Evolutionary conservation across 192 early-diverging fungal species (phyloP).

Genomic region (Coemansia sp.): DNA sequence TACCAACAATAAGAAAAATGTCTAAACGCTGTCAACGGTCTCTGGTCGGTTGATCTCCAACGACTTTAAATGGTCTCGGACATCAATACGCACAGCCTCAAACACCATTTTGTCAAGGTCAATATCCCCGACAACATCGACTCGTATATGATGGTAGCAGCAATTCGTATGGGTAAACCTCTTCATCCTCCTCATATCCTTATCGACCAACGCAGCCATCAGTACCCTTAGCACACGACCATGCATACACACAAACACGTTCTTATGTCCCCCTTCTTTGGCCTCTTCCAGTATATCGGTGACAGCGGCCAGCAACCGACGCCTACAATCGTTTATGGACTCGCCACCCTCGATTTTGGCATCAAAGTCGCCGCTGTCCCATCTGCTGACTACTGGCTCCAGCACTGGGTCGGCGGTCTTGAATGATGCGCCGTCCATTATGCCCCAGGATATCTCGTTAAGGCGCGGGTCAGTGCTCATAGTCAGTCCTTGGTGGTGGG

Average conservation of each 20-base stretch:
- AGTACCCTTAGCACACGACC: slow-evolving; percentile 51
- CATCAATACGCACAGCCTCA: slow-evolving; percentile 32
- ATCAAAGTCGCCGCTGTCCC: slow-evolving; percentile 40
- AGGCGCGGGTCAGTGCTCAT: slow-evolving; percentile 37
- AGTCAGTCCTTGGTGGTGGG: slow-evolving; percentile 28
- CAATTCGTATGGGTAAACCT: slow-evolving; percentile 42
- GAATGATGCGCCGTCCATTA: slow-evolving; percentile 31
- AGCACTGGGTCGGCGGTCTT: slow-evolving; percentile 10
- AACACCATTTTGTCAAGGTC: slow-evolving; percentile 31
- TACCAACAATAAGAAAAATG: neutral
- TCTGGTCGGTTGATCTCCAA: slow-evolving; percentile 9
- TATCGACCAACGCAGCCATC: slow-evolving; percentile 42
- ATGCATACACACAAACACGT: slow-evolving; percentile 38
- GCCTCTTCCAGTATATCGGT: slow-evolving; percentile 23
- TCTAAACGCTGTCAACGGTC: neutral
- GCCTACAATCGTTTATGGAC: slow-evolving; percentile 40
- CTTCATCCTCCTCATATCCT: slow-evolving; percentile 41
- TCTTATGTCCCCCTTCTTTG: slow-evolving; percentile 13
- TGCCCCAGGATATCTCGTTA: slow-evolving; percentile 54
- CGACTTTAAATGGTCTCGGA: slow-evolving; percentile 33
- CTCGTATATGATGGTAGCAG: slow-evolving; percentile 42
- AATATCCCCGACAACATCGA: slow-evolving; percentile 18
- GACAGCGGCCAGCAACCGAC: slow-evolving; percentile 31
- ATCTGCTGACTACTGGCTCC: slow-evolving; percentile 16
- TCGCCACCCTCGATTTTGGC: slow-evolving; percentile 41